Conservation (phyloP, 1,284 basidiomycete species). For the Tilletia indica region DNA sequence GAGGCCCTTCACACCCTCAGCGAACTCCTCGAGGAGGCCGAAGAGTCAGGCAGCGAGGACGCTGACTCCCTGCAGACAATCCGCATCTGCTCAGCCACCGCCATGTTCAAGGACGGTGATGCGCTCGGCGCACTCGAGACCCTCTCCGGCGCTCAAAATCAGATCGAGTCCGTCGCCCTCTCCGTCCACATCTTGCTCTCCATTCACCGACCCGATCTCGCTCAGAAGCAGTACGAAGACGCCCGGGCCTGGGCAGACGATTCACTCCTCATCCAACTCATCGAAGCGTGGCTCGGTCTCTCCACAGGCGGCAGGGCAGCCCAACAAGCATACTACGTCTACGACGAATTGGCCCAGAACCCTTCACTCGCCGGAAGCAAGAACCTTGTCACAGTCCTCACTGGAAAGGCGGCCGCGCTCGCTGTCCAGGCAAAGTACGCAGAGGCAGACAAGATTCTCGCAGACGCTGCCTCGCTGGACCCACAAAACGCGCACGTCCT, state of each 20-base stretch:
- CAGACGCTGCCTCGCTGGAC: slow-evolving; percentile 33
- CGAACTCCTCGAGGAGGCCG: slow-evolving; percentile 49
- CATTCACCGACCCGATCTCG: slow-evolving; percentile 49
- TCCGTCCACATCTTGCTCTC: slow-evolving; percentile 53
- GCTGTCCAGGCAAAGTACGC: slow-evolving; percentile 36
- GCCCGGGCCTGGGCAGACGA: slow-evolving; percentile 52
- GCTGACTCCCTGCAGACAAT: slow-evolving; percentile 26
- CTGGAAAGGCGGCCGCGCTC: slow-evolving; percentile 47
- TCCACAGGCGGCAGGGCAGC: slow-evolving; percentile 45
- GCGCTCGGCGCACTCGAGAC: slow-evolving; percentile 45
- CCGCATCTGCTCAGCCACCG: slow-evolving; percentile 42
- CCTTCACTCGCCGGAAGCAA: slow-evolving; percentile 30
- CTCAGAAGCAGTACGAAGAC: slow-evolving; percentile 48
- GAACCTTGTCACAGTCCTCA: slow-evolving; percentile 34
- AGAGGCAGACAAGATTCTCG: slow-evolving; percentile 33
- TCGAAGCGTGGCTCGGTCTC: slow-evolving; percentile 54
- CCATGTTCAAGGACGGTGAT: slow-evolving; percentile 43
- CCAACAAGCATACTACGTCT: slow-evolving; percentile 55
- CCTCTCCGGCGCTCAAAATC: slow-evolving; percentile 41
- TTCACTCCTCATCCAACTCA: slow-evolving; percentile 50
- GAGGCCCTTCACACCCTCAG: slow-evolving; percentile 40
- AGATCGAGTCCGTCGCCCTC: slow-evolving; percentile 51
- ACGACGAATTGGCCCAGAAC: slow-evolving; percentile 53
- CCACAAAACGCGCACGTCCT: slow-evolving; percentile 28
- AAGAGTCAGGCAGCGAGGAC: slow-evolving; percentile 33